Base-by-base conservation (phyloP, 805 yeast genomes). In the Ogataea angusta region DNA sequence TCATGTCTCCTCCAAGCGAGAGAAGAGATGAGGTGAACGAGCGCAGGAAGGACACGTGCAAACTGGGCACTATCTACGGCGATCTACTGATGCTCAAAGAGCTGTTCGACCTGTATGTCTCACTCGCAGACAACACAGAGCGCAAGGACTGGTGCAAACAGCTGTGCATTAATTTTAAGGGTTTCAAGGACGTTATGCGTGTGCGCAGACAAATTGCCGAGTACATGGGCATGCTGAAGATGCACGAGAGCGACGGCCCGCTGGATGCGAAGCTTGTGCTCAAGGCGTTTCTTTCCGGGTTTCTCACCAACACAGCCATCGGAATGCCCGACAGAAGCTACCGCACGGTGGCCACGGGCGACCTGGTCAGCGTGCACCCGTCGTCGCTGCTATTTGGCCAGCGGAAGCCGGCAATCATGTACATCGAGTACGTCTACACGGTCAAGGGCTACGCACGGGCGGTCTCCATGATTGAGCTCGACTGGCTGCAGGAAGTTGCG, bases 261-360 rank as follows among this genome's bases (percentile, higher is more conserved):
- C 45, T 78, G 30, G 82, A 82, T 48, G 71, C 77, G 23, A 73
- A 81, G 13, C 54, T 67, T 3, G 71, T 91, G 7, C 66, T 91
- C 40, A 85, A 86, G 59, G 76, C 95, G 18, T 93, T 93, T 62
- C 65, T 93, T 28, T 70, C 72, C 27, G 99, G 99, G 0, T 91
- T 74, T 53, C 74, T 87, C n/a, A 73, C 82, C 34, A 90, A 91
- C 60, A 82, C 96, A 0, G 99, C 99, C 0, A 77, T 93, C 14
- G 95, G 96, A 9, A 78, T 86, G 79, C 96, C 98, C 0, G 98
- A 93, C 61, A 73, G 97, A 55, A 84, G 96, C 3, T 93, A 82
- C 66, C 72, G 95, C 57, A 89, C 98, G 0, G 82, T 89, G 6
- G 68, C 82, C 21, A 78, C 85, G 1, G 95, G 95, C 18, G 96